Percentiles rank a stretch among this genome's conserved stretches.
These are phyloP conservation scores for Talaromyces adpressus DNA, from an alignment of 495 filamentous ascomycete genomes.

Conservation along the genomic window DNA sequence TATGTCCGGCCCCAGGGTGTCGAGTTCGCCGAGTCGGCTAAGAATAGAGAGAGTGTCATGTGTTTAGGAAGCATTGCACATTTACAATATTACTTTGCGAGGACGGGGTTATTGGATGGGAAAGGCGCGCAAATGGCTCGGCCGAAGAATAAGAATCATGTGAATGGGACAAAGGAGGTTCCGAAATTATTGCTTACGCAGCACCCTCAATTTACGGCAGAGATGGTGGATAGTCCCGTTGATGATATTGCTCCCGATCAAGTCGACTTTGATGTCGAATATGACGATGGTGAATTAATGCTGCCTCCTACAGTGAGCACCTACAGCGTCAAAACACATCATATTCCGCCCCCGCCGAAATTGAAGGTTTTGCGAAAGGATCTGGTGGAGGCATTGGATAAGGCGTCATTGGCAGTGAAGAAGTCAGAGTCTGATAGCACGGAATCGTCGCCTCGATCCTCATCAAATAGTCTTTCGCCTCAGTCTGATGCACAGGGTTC, in stretches of 20 bases:
- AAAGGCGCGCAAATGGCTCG: constrained; percentile 81
- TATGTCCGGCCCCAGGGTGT: constrained; percentile 89
- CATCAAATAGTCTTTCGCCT: constrained; percentile 9
- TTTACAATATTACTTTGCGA: constrained; percentile 95
- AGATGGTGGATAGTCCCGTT: constrained; percentile 50
- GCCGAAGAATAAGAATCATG: constrained; percentile 50
- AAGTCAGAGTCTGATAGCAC: constrained; percentile 28
- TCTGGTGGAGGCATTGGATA: constrained; percentile 59
- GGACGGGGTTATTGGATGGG: constrained; percentile 87
- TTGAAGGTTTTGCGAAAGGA: constrained; percentile 69
- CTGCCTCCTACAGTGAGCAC: constrained; percentile 94
- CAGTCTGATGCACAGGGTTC: background rate
- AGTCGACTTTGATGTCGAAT: constrained; percentile 48
- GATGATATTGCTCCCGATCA: constrained; percentile 30
- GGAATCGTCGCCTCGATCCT: constrained; percentile 12
- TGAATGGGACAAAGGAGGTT: constrained; percentile 27
- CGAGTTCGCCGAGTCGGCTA: constrained; percentile 84
- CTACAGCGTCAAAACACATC: constrained; percentile 81
- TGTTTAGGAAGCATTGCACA: constrained; percentile 95
- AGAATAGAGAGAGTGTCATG: constrained; percentile 85
- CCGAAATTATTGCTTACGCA: constrained; percentile 37
- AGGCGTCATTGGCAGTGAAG: constrained; percentile 60
- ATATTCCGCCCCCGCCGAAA: constrained; percentile 80
- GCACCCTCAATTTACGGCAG: constrained; percentile 33
- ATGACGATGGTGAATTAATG: constrained; percentile 63